Evolutionary conservation across 1,284 basidiomycete species (phyloP).

Genomic region (Xanthoconium separans): DNA sequence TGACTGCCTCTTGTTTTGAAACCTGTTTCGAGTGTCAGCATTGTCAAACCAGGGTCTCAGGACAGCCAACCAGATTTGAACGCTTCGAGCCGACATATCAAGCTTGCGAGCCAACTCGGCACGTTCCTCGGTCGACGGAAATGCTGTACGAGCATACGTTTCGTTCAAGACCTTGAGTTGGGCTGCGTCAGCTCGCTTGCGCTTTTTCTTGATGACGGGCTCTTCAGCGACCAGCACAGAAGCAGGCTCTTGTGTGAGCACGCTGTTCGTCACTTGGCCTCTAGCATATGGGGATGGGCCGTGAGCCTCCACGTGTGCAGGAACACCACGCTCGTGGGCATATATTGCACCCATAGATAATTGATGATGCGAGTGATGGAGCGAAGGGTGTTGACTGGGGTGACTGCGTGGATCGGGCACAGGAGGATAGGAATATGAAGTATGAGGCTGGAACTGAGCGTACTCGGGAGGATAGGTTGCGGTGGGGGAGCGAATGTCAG

Average conservation of each 20-base stretch:
- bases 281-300: conserved; percentile 45
- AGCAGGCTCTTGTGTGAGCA: conserved; percentile 34
- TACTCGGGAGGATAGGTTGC: conserved; percentile 52
- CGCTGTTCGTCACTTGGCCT: conserved; percentile 31
- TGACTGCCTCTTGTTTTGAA: conserved; percentile 82
- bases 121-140: conserved; percentile 83
- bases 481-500: conserved; percentile 54
- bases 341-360: conserved; percentile 27
- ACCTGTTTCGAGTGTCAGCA: conserved; percentile 47
- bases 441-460: conserved; percentile 35
- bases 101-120: conserved; percentile 69
- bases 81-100: conserved; percentile 80
- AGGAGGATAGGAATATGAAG: conserved; percentile 37
- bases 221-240: conserved; percentile 45
- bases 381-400: conserved; percentile 21
- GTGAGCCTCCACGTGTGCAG: conserved; percentile 34
- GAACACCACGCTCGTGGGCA: conserved; percentile 30
- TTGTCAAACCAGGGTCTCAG: conserved; percentile 16
- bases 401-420: conserved; percentile 34
- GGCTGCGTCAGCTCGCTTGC: conserved; percentile 76
- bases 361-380: conserved; percentile 33
- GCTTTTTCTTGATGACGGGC: conserved; percentile 78
- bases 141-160: conserved; percentile 75
- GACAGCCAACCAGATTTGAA: conserved; percentile 73
- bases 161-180: conserved; percentile 80